These are phyloP conservation scores for Lactarius pseudohatsudake DNA, from an alignment of 768 basidiomycete genomes.

Conservation along the genomic window DNA sequence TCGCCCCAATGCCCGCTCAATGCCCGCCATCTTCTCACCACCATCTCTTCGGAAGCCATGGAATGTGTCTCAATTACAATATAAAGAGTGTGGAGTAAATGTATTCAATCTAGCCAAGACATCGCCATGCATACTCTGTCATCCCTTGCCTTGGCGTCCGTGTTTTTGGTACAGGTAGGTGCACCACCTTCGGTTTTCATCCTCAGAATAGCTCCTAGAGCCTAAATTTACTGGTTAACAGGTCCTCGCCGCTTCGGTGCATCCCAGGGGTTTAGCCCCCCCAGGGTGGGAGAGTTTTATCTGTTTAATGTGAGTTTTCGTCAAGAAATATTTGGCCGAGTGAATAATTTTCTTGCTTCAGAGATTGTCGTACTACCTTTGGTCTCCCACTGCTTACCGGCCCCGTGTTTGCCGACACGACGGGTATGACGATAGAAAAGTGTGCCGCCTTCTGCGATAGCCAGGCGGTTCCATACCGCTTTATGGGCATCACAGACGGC, in stretches of 20 bases:
- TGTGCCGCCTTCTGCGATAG: constrained; percentile 46
- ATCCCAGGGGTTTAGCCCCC: not conserved
- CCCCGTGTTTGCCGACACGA: constrained; percentile 44
- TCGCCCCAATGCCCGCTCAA: not conserved
- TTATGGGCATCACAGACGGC: constrained; percentile 69
- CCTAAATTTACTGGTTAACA: not conserved
- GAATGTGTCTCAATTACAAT: not conserved
- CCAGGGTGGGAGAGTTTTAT: not conserved
- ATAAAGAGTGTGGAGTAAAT: not conserved
- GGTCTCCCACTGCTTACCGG: constrained; percentile 45
- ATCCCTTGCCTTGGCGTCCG: not conserved
- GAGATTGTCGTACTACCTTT: not conserved
- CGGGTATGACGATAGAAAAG: constrained; percentile 58
- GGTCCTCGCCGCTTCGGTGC: not conserved
- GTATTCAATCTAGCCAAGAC: not conserved
- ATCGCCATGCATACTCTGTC: not conserved
- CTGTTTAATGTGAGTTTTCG: not conserved
- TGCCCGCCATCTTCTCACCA: not conserved
- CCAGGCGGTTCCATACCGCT: constrained; percentile 46
- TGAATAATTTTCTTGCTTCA: not conserved
- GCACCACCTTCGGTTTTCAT: not conserved
- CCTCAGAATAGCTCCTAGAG: not conserved
- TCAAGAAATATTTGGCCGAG: not conserved
- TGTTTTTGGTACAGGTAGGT: not conserved
- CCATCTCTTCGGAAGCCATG: not conserved